Evolutionary conservation across 768 basidiomycete genomes (phyloP), one percentile per base, ranked within the genome.

Genomic region (Pisolithus microcarpus): DNA sequence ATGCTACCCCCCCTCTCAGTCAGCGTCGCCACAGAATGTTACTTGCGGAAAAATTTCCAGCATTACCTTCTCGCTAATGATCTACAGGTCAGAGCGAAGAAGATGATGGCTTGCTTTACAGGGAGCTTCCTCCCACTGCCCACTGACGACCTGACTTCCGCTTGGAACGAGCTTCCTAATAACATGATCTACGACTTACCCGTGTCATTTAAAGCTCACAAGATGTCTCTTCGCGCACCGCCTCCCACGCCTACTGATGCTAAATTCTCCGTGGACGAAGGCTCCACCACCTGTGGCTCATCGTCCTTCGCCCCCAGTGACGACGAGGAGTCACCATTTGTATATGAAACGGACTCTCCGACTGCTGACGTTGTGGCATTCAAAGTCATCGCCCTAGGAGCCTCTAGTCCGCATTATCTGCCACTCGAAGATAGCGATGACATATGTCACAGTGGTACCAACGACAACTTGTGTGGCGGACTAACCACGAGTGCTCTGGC

Each of bases 161-260:
- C 57, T 11, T 67, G 65, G 65, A 38, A 46, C 7, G 48, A 55
- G 34, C n/a, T 65, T 28, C 66, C 66, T n/a, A 67, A 67, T 18
- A 10, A 44, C 7, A 67, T 13, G 5, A 18, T 44, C 24, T 45
- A 56, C 13, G 34, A 42, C 46, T 24, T 56, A n/a, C 38, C 61
- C 4, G 43, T 52, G 48, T 51, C 48, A 2, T 39, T 51, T 46
- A 49, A 51, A 43, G 40, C 50, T 2, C 43, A n/a, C 9, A 5
- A 24, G 26, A 15, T 38, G 10, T 48, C 43, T 39, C 55, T 38
- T 34, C 53, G 24, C 18, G 54, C 52, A 15, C 59, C 65, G 30
- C 63, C 61, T 8, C 54, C 58, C 11, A 65, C 59, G 15, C 60
- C 64, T 36, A 49, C 49, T 2, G 46, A 28, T 18, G 10, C 31